Conservation (phyloP, 129 eudicot species). For the Silybum marianum region DNA sequence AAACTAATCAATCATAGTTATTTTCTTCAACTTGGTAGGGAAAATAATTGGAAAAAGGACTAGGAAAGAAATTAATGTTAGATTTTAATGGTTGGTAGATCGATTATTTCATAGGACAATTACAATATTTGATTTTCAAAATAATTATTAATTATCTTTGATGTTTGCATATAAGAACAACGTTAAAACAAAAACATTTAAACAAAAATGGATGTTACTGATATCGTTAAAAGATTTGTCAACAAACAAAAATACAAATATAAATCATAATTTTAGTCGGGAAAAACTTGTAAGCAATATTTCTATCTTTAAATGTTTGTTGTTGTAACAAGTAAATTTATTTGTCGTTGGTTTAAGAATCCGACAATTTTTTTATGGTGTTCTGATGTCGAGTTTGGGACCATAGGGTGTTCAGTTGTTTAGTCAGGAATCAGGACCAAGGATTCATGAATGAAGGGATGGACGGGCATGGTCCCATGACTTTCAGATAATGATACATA, state of each 20-base stretch:
- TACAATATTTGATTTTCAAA: neutral
- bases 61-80: neutral
- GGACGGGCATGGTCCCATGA: neutral
- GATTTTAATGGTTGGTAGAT: neutral
- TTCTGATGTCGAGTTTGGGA: neutral
- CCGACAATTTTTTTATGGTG: neutral
- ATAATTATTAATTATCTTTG: too few species aligned
- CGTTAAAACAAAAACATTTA: too few species aligned
- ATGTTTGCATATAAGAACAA: neutral
- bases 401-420: neutral
- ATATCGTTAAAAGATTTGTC: neutral
- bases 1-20: neutral
- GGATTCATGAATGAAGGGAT: neutral
- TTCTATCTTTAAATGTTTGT: too few species aligned
- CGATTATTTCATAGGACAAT: neutral
- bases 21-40: neutral
- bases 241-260: too few species aligned
- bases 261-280: neutral
- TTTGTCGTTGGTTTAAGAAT: neutral
- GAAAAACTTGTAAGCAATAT: neutral
- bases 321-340: neutral
- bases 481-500: neutral
- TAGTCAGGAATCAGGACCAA: neutral
- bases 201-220: too few species aligned
- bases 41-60: neutral